Evolutionary conservation across 2,329 filamentous ascomycete species (phyloP).

Genomic region (Penicillium sclerotiorum): DNA sequence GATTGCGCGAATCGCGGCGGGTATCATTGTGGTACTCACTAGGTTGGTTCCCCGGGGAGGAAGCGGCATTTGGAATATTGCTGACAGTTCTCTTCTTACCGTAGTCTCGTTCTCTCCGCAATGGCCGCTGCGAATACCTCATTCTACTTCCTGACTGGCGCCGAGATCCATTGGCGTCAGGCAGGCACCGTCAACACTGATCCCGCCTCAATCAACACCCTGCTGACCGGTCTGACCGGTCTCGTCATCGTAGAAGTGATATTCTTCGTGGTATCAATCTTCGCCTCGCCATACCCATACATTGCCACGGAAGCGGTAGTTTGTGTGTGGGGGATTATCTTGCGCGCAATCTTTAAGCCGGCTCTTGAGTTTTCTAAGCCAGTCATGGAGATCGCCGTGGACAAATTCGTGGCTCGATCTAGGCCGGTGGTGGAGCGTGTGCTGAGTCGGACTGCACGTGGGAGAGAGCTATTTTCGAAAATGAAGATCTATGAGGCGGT

Average conservation of each 20-base stretch:
- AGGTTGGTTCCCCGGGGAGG: slow-evolving; percentile 8
- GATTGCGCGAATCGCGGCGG: slow-evolving; percentile 10
- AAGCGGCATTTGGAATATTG: background rate
- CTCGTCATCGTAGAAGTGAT: slow-evolving; percentile 35
- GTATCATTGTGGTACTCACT: slow-evolving; percentile 5
- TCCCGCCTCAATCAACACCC: slow-evolving; percentile 36
- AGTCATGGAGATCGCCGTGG: background rate
- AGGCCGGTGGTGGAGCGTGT: background rate
- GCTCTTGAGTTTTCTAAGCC: slow-evolving; percentile 1
- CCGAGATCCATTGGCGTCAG: slow-evolving; percentile 42
- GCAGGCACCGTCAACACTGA: slow-evolving; percentile 35
- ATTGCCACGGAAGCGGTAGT: slow-evolving; percentile 27
- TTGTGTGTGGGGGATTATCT: slow-evolving; percentile 10
- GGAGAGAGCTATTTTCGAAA: slow-evolving; percentile 7
- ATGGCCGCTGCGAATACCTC: slow-evolving; percentile 38
- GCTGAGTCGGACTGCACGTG: background rate
- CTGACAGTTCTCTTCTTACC: background rate
- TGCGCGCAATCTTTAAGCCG: slow-evolving; percentile 9
- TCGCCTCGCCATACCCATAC: slow-evolving; percentile 28
- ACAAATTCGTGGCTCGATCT: no score
- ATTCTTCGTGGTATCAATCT: slow-evolving; percentile 26
- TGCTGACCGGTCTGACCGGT: slow-evolving; percentile 36
- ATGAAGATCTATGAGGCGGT: slow-evolving; percentile 19
- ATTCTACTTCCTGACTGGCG: slow-evolving; percentile 37
- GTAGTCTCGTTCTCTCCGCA: slow-evolving; percentile 34